Percentiles rank a stretch among this genome's conserved stretches.
Evolutionary conservation across 192 early-diverging fungal species (phyloP).

Genomic region (Mortierella claussenii): DNA sequence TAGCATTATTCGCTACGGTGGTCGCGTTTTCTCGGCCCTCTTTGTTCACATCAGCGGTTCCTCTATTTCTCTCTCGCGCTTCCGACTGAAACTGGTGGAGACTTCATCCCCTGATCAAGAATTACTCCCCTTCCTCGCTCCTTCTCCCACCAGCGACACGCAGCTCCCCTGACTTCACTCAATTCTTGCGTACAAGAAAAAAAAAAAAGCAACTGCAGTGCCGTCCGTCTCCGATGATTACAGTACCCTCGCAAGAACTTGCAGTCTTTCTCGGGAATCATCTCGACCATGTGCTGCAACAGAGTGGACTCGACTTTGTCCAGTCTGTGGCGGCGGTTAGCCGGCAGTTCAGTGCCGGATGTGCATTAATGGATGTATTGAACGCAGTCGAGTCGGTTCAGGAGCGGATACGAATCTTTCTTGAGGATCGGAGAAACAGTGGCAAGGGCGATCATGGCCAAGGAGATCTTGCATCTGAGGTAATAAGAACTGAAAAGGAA

Average conservation of each 20-base stretch:
- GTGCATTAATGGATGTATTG: conserved; percentile 44
- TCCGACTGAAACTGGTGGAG: too few relatives aligned
- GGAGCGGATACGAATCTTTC: conserved; percentile 14
- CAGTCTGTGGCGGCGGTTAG: conserved; percentile 27
- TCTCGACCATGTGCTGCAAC: conserved; percentile 46
- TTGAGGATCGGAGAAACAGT: conserved; percentile 4
- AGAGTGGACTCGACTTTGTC: conserved; percentile 25
- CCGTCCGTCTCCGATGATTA: conserved; percentile 33
- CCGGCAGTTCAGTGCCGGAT: conserved; percentile 34
- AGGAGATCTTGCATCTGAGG: conserved; percentile 19
- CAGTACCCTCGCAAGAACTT: conserved; percentile 46
- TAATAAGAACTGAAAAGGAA: conserved; percentile 12
- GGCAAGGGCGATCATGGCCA: background rate
- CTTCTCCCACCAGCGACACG: too few relatives aligned
- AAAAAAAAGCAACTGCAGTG: too few relatives aligned
- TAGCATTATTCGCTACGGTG: too few relatives aligned
- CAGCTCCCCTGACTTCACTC: too few relatives aligned
- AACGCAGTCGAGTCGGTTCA: conserved; percentile 40
- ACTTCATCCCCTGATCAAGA: too few relatives aligned
- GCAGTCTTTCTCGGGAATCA: conserved; percentile 49
- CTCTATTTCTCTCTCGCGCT: too few relatives aligned
- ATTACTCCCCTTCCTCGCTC: too few relatives aligned
- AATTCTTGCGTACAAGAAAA: background rate
- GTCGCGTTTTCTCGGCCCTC: too few relatives aligned
- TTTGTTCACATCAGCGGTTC: too few relatives aligned